Base-by-base conservation (phyloP, 768 basidiomycete species). In the Crucibulum laeve region DNA sequence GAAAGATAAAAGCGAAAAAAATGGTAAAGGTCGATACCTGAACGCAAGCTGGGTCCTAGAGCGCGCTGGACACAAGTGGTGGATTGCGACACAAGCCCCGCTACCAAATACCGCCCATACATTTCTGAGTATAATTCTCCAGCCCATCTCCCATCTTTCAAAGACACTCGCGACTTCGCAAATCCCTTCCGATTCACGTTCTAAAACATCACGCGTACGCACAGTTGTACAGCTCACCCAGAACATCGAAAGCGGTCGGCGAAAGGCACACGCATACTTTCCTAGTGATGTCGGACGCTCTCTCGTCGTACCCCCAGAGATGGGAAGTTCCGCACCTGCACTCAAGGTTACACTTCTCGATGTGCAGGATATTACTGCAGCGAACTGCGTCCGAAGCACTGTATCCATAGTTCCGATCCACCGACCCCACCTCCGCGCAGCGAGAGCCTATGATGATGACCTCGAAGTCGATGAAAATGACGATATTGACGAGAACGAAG, bases 21-120 rank as follows among this genome's bases (percentile, higher is more conserved):
- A 21, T 10, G 41, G 44, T 21, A 45, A 54, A 15, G 74, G 74
- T 10, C 64, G 76, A 38, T 94, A 93, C 59, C 58, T 94, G 25
- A 92, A 94, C 53, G 91, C 85, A 11, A 89, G 77, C 54, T 92
- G 90, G 85, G 82, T 92, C n/a, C 68, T 74, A 35, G 91, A 93
- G 56, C 63, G 71, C 21, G 74, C 68, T 39, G 87, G 91, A 5
- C 73, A 73, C 24, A 86, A 81, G 54, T 82, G 79, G 79, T 91
- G 89, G 86, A 86, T 93, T 45, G 88, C 89, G 2, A 76, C 87
- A 0, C 91, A 93, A 57, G 91, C 91, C 0, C 89, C 91, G 0
- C 63, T 91, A 25, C 77, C 73, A 4, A 57, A 67, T 38, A 88
- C 90, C 0, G 70, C 76, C 0, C 85, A 92, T 54, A 67, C 87